A percentile compares a stretch with the other conserved stretches of the same genome.
These are phyloP conservation scores for Epichloe festucae DNA, from an alignment of 2,329 filamentous ascomycete genomes.

Conservation along the genomic window DNA sequence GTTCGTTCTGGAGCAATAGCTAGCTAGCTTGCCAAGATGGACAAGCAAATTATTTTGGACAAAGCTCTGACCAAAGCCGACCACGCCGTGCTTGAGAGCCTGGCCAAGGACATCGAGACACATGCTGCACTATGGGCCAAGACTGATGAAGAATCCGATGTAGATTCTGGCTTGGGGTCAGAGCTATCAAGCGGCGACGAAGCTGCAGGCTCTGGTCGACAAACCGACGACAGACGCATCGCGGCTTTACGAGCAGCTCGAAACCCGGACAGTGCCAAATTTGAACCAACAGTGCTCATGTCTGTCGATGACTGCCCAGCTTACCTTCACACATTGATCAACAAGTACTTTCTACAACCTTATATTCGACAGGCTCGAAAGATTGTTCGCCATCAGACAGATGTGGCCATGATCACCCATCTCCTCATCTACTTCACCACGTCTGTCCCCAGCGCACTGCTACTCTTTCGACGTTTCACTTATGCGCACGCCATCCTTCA, in stretches of 20 bases:
- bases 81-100: constrained; percentile 25
- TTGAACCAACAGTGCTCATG: constrained; percentile 34
- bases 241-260: constrained; percentile 27
- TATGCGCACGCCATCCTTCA: constrained; percentile 57
- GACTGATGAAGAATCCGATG: neutral
- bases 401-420: constrained; percentile 69
- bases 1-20: neutral
- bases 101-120: constrained; percentile 24
- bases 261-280: constrained; percentile 25
- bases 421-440: constrained; percentile 59
- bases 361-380: constrained; percentile 43
- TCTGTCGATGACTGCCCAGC: constrained; percentile 26
- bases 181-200: constrained; percentile 4
- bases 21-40: constrained; percentile 8
- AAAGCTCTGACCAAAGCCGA: constrained; percentile 29
- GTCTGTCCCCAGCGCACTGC: constrained; percentile 53
- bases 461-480: constrained; percentile 52
- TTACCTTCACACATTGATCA: constrained; percentile 24
- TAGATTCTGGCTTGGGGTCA: constrained; percentile 7
- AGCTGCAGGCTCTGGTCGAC: neutral
- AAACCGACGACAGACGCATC: constrained; percentile 11
- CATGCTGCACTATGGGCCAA: neutral
- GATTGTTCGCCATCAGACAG: constrained; percentile 52
- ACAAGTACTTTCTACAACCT: constrained; percentile 40
- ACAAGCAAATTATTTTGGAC: constrained; percentile 21